Evolutionary conservation across 352 stramenopile species (phyloP).

Genomic region (Pythium dissotocum): DNA sequence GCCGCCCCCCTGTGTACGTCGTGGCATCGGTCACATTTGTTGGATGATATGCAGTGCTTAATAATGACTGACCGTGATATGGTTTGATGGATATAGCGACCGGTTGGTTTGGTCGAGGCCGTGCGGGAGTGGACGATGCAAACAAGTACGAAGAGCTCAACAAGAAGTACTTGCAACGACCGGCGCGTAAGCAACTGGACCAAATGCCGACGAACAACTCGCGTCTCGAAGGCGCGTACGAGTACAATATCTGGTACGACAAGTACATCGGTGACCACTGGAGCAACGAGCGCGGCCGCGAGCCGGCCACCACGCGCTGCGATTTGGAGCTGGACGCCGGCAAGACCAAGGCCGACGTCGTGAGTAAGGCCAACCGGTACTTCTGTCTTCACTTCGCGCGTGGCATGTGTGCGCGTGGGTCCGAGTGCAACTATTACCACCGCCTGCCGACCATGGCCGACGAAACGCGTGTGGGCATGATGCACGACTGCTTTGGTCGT

Average conservation of each 20-base stretch:
- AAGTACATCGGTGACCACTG: conserved; percentile 93
- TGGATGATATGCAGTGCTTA: not conserved
- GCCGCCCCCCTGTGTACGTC: conserved; percentile 70
- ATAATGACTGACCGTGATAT: not conserved
- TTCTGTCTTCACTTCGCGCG: conserved; percentile 94
- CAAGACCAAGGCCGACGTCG: conserved; percentile 89
- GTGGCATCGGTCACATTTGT: not conserved
- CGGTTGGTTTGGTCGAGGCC: conserved; percentile 93
- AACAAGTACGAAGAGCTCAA: conserved; percentile 87
- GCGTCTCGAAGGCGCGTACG: conserved; percentile 88
- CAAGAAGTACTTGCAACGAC: conserved; percentile 76
- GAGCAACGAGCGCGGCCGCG: conserved; percentile 79
- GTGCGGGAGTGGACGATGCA: conserved; percentile 62
- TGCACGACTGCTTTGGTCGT: conserved; percentile 92
- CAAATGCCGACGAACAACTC: conserved; percentile 83
- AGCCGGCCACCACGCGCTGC: conserved; percentile 88
- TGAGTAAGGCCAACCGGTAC: conserved; percentile 82
- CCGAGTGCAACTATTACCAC: conserved; percentile 93
- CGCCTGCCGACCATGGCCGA: conserved; percentile 77
- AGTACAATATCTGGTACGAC: conserved; percentile 97
- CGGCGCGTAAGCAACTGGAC: conserved; percentile 91
- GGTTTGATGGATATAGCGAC: conserved; percentile 44
- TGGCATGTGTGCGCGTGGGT: conserved; percentile 87
- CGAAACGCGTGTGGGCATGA: conserved; percentile 78
- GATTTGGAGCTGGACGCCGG: conserved; percentile 84